Base-by-base conservation (phyloP, 352 stramenopile species). In the Sclerospora graminicola region DNA sequence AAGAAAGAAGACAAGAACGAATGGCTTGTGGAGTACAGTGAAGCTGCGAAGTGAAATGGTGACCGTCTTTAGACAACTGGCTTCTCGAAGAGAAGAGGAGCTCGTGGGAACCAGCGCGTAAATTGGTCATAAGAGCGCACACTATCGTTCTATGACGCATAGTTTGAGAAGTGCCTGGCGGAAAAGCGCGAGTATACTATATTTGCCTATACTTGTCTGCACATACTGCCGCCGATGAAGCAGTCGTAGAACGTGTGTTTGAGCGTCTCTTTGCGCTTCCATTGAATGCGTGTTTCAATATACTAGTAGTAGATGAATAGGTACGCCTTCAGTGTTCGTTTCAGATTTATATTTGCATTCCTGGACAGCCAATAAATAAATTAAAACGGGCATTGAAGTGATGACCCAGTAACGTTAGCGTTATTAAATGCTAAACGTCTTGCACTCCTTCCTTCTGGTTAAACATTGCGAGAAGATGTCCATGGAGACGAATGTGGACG, bases 21-120 rank as follows among this genome's bases (percentile, higher is more conserved):
- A 55, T 63, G 57, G 48, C 47, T 50, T 64, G 45, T 61, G 54
- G 47, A 56, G 38, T 62, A n/a, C 59, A 68, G 61, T 64, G 54
- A 62, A 61, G 49, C 41, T 57, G 57, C 45, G 27, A 61, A 62
- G 45, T 55, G 20, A 55, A 68, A 60, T 49, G 45, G 42, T 36
- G 26, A 51, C 8, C 18, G 26, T 60, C 32, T 48, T n/a, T 41
- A 18, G 42, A 54, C 30, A 45, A 40, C 33, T 50, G 33, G 36
- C 31, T 26, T 45, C 40, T 60, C 35, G 43, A 61, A 58, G 37
- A 52, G 58, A 67, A 67, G 58, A 67, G 58, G 48, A 49, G 44
- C 14, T 45, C 43, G 30, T 38, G 42, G 49, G 32, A 38, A n/a
- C n/a, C 20, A 54, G 30, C 31, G 31, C 20, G 37, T 63, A n/a